Percentiles rank a stretch among this genome's conserved stretches.
phyloP scores from a whole-genome alignment of 2,329 filamentous ascomycete species.

The Paradendryphiella salina region DNA sequence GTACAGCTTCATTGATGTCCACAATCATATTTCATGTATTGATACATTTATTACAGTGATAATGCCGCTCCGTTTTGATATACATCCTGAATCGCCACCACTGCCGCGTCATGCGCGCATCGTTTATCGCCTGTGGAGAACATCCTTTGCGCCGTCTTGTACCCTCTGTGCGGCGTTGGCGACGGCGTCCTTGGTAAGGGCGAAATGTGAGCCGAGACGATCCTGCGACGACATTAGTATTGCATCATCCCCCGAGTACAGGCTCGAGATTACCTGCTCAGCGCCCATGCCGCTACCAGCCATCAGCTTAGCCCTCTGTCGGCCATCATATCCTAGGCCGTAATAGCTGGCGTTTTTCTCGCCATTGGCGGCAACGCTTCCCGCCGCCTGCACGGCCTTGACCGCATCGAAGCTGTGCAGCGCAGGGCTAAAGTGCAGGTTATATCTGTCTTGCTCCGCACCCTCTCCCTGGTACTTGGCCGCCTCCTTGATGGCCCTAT shows the following conservation, averaged over 20 bases:
- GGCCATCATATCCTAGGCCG: constrained; percentile 40
- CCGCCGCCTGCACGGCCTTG: constrained; percentile 30
- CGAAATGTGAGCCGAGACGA: constrained; percentile 37
- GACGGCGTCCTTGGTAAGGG: constrained; percentile 24
- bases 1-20: too few relatives aligned
- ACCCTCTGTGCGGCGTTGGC: constrained; percentile 33
- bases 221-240: constrained; percentile 29
- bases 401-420: constrained; percentile 28
- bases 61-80: too few relatives aligned
- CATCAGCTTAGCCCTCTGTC: constrained; percentile 34
- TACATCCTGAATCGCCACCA: background rate
- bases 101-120: background rate
- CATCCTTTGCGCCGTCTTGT: constrained; percentile 32
- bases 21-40: too few relatives aligned
- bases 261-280: constrained; percentile 36
- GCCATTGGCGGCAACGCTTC: constrained; percentile 28
- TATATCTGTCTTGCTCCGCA: constrained; percentile 42
- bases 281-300: constrained; percentile 38
- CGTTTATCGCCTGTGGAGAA: constrained; percentile 23
- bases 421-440: constrained; percentile 32
- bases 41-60: too few relatives aligned
- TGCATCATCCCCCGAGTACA: background rate
- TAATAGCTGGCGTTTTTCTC: constrained; percentile 32
- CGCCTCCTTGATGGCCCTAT: constrained; percentile 19
- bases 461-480: constrained; percentile 30